phyloP scores from a whole-genome alignment of 495 filamentous ascomycete genomes.

The Corynascus novoguineensis region DNA sequence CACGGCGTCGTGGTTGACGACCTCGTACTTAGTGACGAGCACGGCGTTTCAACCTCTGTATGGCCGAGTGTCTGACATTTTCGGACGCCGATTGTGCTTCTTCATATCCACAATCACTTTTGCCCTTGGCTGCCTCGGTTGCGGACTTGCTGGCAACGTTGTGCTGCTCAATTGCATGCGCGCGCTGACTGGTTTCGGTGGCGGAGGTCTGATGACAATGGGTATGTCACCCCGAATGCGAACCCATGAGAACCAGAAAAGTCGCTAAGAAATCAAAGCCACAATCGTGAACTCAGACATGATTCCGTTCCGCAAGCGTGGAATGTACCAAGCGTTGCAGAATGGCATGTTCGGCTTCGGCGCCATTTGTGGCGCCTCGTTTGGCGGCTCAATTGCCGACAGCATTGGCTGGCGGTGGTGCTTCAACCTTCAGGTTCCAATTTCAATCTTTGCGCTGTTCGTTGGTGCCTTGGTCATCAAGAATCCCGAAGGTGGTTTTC shows the following conservation, averaged over 20 bases:
- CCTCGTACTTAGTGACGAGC: slow-evolving; percentile 66
- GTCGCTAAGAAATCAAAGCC: slow-evolving; percentile 32
- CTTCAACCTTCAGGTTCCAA: slow-evolving; percentile 46
- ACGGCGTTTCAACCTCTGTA: slow-evolving; percentile 55
- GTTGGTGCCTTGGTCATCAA: slow-evolving; percentile 51
- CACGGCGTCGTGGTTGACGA: slow-evolving; percentile 64
- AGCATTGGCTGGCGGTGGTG: slow-evolving; percentile 49
- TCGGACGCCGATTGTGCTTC: slow-evolving; percentile 49
- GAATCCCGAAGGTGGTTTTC: slow-evolving; percentile 30
- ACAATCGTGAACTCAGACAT: slow-evolving; percentile 63
- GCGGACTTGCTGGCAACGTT: slow-evolving; percentile 39
- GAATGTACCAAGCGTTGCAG: slow-evolving; percentile 61
- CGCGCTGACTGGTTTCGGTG: slow-evolving; percentile 52
- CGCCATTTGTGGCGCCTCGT: slow-evolving; percentile 43
- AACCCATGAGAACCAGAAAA: not conserved
- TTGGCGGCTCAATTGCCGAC: slow-evolving; percentile 47
- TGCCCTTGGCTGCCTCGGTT: slow-evolving; percentile 43
- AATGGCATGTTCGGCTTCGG: slow-evolving; percentile 59
- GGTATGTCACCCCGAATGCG: slow-evolving; percentile 32
- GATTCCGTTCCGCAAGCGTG: slow-evolving; percentile 56
- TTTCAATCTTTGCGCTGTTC: slow-evolving; percentile 49
- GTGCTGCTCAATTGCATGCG: slow-evolving; percentile 42
- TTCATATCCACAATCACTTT: slow-evolving; percentile 45
- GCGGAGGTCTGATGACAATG: slow-evolving; percentile 58
- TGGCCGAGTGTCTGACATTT: slow-evolving; percentile 47